A percentile compares a stretch with the other conserved stretches of the same genome.
phyloP scores from a whole-genome alignment of 1,284 basidiomycete species.

The Peniophora sp. region DNA sequence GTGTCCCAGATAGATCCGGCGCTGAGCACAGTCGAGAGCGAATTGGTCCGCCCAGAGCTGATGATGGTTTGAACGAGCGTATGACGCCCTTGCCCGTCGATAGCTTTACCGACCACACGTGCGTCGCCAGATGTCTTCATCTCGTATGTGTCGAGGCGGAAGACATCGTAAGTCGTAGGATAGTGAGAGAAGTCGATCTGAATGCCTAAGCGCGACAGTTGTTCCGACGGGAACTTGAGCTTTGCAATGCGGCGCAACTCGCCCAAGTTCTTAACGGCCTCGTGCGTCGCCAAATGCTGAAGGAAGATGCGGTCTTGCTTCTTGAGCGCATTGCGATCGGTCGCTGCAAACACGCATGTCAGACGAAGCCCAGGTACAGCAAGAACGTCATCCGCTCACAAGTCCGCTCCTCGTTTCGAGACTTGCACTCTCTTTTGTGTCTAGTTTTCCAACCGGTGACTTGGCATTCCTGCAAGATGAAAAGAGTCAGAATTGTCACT shows the following conservation, averaged over 20 bases:
- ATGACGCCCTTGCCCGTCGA: constrained; percentile 22
- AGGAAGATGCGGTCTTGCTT: constrained; percentile 27
- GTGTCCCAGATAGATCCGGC: no score
- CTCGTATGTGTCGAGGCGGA: constrained; percentile 20
- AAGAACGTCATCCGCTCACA: constrained; percentile 15
- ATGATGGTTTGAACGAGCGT: constrained; percentile 27
- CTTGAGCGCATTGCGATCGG: constrained; percentile 22
- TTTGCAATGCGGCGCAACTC: constrained; percentile 19
- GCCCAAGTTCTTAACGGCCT: constrained; percentile 21
- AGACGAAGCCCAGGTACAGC: background rate
- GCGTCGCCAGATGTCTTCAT: constrained; percentile 24
- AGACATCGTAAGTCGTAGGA: constrained; percentile 19
- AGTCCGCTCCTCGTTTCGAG: constrained; percentile 27
- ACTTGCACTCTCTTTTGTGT: constrained; percentile 29
- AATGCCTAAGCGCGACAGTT: constrained; percentile 19
- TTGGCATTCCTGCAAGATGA: constrained; percentile 21
- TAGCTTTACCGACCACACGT: constrained; percentile 26
- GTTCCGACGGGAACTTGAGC: constrained; percentile 16
- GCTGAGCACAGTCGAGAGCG: constrained; percentile 8
- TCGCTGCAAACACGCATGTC: constrained; percentile 16
- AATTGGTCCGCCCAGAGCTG: constrained; percentile 18
- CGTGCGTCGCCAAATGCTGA: constrained; percentile 24
- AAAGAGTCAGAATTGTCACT: no score
- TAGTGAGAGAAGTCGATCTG: constrained; percentile 25
- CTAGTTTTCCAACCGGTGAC: constrained; percentile 27